phyloP scores from a whole-genome alignment of 2,329 filamentous ascomycete genomes.

The Ophiostoma novo-ulmi region DNA sequence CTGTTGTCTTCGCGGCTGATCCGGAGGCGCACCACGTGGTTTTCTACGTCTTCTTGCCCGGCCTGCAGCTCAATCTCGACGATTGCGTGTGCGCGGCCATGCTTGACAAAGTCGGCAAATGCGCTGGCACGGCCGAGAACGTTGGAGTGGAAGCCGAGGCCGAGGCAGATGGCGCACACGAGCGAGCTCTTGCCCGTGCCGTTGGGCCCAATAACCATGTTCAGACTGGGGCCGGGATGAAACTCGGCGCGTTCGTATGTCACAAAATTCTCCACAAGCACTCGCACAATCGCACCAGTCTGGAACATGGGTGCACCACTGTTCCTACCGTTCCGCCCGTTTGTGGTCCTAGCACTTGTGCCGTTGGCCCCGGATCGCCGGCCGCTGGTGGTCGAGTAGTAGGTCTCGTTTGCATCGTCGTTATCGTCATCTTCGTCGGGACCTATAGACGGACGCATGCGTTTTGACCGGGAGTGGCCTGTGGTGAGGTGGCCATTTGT shows the following conservation, averaged over 20 bases:
- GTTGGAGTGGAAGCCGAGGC: slow-evolving; percentile 76
- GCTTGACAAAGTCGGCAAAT: slow-evolving; percentile 86
- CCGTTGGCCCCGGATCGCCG: slow-evolving; percentile 29
- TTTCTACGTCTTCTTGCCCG: slow-evolving; percentile 50
- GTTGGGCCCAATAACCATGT: slow-evolving; percentile 99
- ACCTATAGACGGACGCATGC: slow-evolving; percentile 33
- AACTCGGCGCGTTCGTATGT: slow-evolving; percentile 93
- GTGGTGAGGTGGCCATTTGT: slow-evolving; percentile 28
- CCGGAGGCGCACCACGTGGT: slow-evolving; percentile 67
- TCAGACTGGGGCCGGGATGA: slow-evolving; percentile 82
- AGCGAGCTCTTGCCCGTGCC: slow-evolving; percentile 96
- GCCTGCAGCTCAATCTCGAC: slow-evolving; percentile 89
- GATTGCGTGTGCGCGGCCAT: slow-evolving; percentile 67
- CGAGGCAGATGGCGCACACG: slow-evolving; percentile 92
- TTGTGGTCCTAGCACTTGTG: slow-evolving; percentile 8
- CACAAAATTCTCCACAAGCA: slow-evolving; percentile 83
- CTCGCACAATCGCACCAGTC: slow-evolving; percentile 81
- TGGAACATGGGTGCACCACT: slow-evolving; percentile 42
- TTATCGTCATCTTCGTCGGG: slow-evolving; percentile 23
- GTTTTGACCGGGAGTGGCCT: slow-evolving; percentile 34
- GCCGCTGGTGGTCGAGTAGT: slow-evolving; percentile 29
- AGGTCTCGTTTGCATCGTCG: slow-evolving; percentile 27
- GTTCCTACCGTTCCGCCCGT: background rate
- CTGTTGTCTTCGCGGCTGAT: slow-evolving; percentile 81
- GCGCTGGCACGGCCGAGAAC: slow-evolving; percentile 81